Evolutionary conservation across 2,329 filamentous ascomycete genomes (phyloP), one percentile per base, ranked within the genome.

Genomic region (Aspergillus quadricinctus): DNA sequence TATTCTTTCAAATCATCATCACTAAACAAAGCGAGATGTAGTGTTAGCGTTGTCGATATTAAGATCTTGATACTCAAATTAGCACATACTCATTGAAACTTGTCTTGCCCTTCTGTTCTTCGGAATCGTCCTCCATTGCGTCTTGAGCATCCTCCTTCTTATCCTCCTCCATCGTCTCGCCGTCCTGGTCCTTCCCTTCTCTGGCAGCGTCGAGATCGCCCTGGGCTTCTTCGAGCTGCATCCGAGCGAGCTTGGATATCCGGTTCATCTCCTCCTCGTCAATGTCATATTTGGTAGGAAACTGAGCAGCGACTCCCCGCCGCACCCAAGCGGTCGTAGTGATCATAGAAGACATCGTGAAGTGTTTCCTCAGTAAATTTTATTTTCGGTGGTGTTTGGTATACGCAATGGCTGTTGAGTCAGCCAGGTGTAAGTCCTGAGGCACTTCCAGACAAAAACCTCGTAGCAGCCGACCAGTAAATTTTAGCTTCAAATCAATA

Each of bases 1-100:
- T 97, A 99, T 75, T 99, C 92, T 75, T 93, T 94, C 50, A 99
- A 81, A 71, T 95, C 90, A 69, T 96, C 91, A 61, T 88, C 79
- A 55, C 78, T 78, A 54, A 48, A 58, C 53, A 41, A 31, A 58
- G 27, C 49, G 8, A 29, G 49, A 51, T 54, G 49, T 43, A 40
- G 29, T 17, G 43, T 61, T 64, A 37, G 58, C 25, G 41, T 56
- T 55, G 43, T 2, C 43, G 4, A 25, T 46, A 23, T 46, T 6
- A 25, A 5, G 10, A 25, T 46, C 43, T 25, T 8, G 10, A 27
- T 9, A 46, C 5, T 14, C 19, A 17, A 23, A 27, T 46, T 17
- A 37, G 31, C 31, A 46, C 43, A 10, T 46, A 46, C 43, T 46
- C 23, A 27, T 46, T 46, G 23, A 46, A 46, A 46, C 21, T 27